A percentile compares a stretch with the other conserved stretches of the same genome.
Conservation (phyloP, 495 filamentous ascomycete species). For the Hypoxylon lienhwacheense region DNA sequence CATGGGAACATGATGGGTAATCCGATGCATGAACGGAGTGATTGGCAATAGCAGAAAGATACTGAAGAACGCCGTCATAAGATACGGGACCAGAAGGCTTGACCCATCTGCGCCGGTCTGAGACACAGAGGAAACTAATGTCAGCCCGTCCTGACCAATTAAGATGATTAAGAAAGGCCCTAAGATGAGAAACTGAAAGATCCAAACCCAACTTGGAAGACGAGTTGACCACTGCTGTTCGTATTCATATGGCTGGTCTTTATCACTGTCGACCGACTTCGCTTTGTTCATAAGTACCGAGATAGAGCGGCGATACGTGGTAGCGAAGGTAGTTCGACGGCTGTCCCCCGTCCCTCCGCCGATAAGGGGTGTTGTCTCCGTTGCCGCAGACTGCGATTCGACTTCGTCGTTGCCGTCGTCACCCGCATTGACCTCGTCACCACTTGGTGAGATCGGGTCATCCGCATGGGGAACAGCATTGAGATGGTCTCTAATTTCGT, state of each 20-base stretch:
- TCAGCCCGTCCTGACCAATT: slow-evolving; percentile 69
- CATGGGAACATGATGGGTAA: slow-evolving; percentile 77
- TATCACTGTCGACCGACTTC: slow-evolving; percentile 29
- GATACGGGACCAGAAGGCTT: slow-evolving; percentile 65
- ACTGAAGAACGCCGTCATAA: slow-evolving; percentile 66
- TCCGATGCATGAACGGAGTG: slow-evolving; percentile 82
- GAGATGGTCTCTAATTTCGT: slow-evolving; percentile 47
- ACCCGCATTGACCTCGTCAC: slow-evolving; percentile 33
- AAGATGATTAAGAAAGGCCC: slow-evolving; percentile 76
- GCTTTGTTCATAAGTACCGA: slow-evolving; percentile 43
- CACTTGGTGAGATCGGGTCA: slow-evolving; percentile 33
- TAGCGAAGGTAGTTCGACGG: slow-evolving; percentile 72
- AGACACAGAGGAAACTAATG: slow-evolving; percentile 69
- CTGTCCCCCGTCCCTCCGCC: slow-evolving; percentile 50
- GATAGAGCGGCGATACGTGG: slow-evolving; percentile 56
- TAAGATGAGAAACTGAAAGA: slow-evolving; percentile 79
- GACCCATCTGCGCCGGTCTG: slow-evolving; percentile 84
- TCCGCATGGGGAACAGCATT: slow-evolving; percentile 39
- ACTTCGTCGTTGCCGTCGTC: slow-evolving; percentile 50
- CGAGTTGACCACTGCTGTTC: slow-evolving; percentile 85
- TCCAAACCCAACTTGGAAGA: slow-evolving; percentile 82
- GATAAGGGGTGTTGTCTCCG: slow-evolving; percentile 80
- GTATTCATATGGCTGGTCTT: slow-evolving; percentile 60
- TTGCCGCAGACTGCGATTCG: slow-evolving; percentile 58
- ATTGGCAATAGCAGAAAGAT: slow-evolving; percentile 76